Evolutionary conservation across 148 eudicot species (phyloP).

Genomic region (Rhododendron ovatum): DNA sequence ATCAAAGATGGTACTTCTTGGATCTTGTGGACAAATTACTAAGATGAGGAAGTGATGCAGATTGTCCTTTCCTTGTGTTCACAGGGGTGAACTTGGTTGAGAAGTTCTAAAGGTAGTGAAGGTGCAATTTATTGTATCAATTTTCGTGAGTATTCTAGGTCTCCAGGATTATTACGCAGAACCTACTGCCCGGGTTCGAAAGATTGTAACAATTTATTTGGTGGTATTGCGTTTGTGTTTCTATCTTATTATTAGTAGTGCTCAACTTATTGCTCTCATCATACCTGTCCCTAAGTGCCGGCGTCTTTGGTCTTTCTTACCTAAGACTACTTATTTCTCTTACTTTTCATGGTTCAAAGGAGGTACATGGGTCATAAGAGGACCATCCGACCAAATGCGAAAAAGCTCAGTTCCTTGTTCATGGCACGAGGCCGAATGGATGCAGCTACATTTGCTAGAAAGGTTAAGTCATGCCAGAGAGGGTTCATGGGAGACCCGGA

Average conservation of each 20-base stretch:
- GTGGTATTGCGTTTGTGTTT: background rate
- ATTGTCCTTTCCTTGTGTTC: background rate
- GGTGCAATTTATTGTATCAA: background rate
- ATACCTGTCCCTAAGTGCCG: background rate
- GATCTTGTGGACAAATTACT: background rate
- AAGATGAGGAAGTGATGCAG: background rate
- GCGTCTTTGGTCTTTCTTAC: background rate
- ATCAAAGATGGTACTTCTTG: background rate
- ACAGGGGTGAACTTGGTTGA: background rate
- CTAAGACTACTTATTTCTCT: background rate
- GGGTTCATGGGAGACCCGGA: slow-evolving; percentile 99
- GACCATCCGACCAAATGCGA: slow-evolving; percentile 92
- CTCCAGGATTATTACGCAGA: background rate
- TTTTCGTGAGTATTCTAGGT: background rate
- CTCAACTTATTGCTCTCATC: background rate
- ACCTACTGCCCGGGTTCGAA: background rate
- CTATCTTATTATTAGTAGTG: background rate
- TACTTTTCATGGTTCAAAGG: slow-evolving; percentile 35
- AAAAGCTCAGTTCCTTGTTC: slow-evolving; percentile 75
- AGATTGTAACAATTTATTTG: background rate
- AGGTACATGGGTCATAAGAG: slow-evolving; percentile 96
- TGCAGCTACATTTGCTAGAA: slow-evolving; percentile 66
- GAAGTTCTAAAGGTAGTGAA: background rate
- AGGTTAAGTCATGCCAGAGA: slow-evolving; percentile 82
- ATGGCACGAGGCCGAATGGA: slow-evolving; percentile 58